Base-by-base conservation (phyloP, 176 grass and related monocot genomes). In the Aegilops umbellulata region DNA sequence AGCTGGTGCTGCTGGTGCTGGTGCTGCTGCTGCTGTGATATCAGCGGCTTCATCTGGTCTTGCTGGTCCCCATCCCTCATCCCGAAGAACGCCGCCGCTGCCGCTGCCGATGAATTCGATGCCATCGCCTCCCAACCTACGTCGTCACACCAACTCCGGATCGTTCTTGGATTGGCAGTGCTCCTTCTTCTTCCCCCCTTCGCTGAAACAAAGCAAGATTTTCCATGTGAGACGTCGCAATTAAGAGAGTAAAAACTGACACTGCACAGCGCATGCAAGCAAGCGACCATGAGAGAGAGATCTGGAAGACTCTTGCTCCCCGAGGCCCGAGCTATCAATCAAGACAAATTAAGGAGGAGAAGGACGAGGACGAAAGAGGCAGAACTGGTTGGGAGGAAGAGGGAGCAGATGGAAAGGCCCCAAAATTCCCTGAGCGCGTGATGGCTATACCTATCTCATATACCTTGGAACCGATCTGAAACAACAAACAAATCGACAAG, bases 21-120 rank as follows among this genome's bases (percentile, higher is more conserved):
- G 0, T 55, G 53, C 6, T 55, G 53, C 6, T 57, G 53, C 76
- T 87, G 87, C 79, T 86, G 90, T 31, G 89, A 78, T 80, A 92
- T 88, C 90, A 88, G 86, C 66, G 85, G 89, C 84, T 93, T 93
- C 84, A 92, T 93, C 90, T 91, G 95, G 77, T 95, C 90, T 73
- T 93, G 95, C 69, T 88, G 88, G 81, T 93, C 95, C 87, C 92
- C 91, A 81, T 95, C 92, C 74, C 95, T 95, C 84, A 98, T 92
- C 39, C 93, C 95, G 83, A 89, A 93, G 93, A 90, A 98, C 75
- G 88, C 81, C 80, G 87, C 87, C 78, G 87, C 66, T 3, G 83
- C 87, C 32, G 91, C 71, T 22, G 76, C 87, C 61, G 95, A 94
- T 85, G 95, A 95, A 87, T 95, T 90, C 85, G 92, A 93, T 80